Base-by-base conservation (phyloP, 1,284 basidiomycete species). In the Ustilago esculenta region DNA sequence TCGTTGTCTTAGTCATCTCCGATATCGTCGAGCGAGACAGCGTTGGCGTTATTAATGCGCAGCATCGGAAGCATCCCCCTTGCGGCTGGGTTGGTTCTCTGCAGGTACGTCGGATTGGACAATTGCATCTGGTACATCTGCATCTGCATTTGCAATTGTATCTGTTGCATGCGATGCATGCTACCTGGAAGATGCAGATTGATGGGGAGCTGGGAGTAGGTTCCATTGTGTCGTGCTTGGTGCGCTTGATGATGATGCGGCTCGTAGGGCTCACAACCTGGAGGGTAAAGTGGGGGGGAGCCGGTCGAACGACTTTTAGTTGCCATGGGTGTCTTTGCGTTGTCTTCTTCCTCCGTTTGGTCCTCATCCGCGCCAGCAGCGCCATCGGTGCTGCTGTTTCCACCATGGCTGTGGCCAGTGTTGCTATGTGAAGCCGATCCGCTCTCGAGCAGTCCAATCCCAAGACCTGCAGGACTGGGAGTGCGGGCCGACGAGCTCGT, bases 21-120 rank as follows among this genome's bases (percentile, higher is more conserved):
- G 35, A 69, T 59, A 36, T 77, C 75, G 33, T 78, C 75, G 29
- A 75, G 57, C 14, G 73, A 65, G 9, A 77, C 68, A 10, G 60
- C 56, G n/a, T 61, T 58, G 25, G 59, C 50, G 37, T 70, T 67
- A 53, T 54, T 71, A 54, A 71, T 52, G 24, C 56, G 53, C 24
- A 71, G 43, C 51, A 61, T 50, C 0, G 68, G 68, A 2, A 71
- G 33, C 44, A 48, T 48, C 5, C 50, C 55, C 3, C 41, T 25
- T 8, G 32, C 39, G 1, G 25, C 23, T 2, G 45, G 27, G 24
- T 42, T 35, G 9, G 32, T 27, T 6, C 43, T 24, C 18, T 51
- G 52, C 4, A 23, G 17, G 48, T 47, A 56, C 10, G 47, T 33
- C 4, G 52, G 59, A 29, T 56, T 55, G 21, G 43, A 18, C 48